Percentiles rank a stretch among this genome's conserved stretches.
These are phyloP conservation scores for Trichomonascus vanleenenianus DNA, from an alignment of 805 yeast species.

Conservation along the genomic window DNA sequence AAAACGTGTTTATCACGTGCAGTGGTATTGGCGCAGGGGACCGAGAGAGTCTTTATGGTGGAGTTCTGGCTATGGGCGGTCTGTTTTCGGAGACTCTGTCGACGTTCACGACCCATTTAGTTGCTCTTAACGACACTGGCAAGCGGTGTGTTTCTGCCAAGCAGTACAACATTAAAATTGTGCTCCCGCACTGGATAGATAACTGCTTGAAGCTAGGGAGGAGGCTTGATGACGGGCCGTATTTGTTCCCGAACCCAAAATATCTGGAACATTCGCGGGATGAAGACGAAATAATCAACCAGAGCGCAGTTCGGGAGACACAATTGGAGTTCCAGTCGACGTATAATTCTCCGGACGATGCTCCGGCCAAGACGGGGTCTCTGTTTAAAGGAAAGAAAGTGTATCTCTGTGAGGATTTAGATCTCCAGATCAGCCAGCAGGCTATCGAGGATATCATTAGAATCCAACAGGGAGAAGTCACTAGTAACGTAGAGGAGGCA, in stretches of 20 bases:
- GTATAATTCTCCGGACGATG: background rate
- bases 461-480: slow-evolving; percentile 48
- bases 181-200: slow-evolving; percentile 74
- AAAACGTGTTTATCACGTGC: slow-evolving; percentile 51
- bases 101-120: slow-evolving; percentile 68
- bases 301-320: background rate
- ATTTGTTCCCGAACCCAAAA: slow-evolving; percentile 37
- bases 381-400: slow-evolving; percentile 39
- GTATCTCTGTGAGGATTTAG: slow-evolving; percentile 48
- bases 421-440: slow-evolving; percentile 34
- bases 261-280: slow-evolving; percentile 11
- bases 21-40: slow-evolving; percentile 53
- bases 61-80: slow-evolving; percentile 73
- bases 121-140: slow-evolving; percentile 45
- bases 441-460: slow-evolving; percentile 37
- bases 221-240: slow-evolving; percentile 46
- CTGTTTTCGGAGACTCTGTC: slow-evolving; percentile 55
- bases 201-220: slow-evolving; percentile 51
- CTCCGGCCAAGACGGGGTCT: slow-evolving; percentile 9
- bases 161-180: slow-evolving; percentile 33
- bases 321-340: background rate
- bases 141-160: slow-evolving; percentile 54
- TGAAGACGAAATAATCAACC: slow-evolving; percentile 7
- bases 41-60: slow-evolving; percentile 58
- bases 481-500: slow-evolving; percentile 24